Conservation (phyloP, 495 filamentous ascomycete genomes). For the Trichocladium antarcticum region DNA sequence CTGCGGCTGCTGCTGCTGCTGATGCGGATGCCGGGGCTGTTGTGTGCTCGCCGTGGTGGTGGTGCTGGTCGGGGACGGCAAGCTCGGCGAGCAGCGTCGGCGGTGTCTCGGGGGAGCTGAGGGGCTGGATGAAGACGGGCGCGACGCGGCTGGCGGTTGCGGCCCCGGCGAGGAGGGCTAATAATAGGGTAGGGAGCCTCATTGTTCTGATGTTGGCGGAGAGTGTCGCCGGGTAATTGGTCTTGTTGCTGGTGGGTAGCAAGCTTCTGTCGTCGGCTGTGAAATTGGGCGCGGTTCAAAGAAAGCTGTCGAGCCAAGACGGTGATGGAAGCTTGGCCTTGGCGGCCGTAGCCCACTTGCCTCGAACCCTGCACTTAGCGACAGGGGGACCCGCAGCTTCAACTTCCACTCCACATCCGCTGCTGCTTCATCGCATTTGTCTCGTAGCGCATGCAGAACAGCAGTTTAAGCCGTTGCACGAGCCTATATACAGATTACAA, state of each 20-base stretch:
- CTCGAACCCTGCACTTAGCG: no score
- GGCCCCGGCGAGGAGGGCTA: conserved; percentile 23
- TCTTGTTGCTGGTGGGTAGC: no score
- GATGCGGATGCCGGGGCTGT: no score
- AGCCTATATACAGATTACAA: no score
- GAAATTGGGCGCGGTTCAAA: neutral
- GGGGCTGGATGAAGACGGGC: conserved; percentile 38
- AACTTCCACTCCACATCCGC: no score
- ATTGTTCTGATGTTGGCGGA: conserved; percentile 6
- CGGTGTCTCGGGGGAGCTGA: conserved; percentile 19
- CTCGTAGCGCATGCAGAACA: no score
- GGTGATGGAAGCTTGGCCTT: neutral
- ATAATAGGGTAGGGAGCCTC: conserved; percentile 11
- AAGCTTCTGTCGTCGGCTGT: neutral
- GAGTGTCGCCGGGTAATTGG: no score
- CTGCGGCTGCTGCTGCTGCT: neutral
- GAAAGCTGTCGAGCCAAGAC: no score
- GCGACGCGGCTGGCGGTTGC: conserved; percentile 20
- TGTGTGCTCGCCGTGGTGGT: no score
- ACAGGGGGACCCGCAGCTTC: no score
- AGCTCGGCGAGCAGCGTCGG: conserved; percentile 39
- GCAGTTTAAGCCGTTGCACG: no score
- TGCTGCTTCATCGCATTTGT: no score
- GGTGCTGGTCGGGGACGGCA: conserved; percentile 20
- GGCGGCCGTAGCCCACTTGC: neutral